These are phyloP conservation scores for Tolypocladium album DNA, from an alignment of 2,329 filamentous ascomycete species.

Conservation along the genomic window DNA sequence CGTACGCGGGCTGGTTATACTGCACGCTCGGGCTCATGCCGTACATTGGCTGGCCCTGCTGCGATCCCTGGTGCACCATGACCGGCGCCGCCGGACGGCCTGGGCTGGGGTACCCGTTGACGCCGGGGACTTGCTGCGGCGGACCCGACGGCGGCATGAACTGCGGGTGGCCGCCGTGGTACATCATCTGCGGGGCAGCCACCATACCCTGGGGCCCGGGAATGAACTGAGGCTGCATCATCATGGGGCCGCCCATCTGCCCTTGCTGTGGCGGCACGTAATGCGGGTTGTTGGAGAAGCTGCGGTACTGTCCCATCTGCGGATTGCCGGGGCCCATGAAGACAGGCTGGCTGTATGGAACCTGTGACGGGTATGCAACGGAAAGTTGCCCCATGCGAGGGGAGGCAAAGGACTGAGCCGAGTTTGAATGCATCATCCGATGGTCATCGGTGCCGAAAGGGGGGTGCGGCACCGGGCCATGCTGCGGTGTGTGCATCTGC, in stretches of 20 bases:
- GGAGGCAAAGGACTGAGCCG: slow-evolving; percentile 75
- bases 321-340: slow-evolving; percentile 60
- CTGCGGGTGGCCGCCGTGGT: slow-evolving; percentile 53
- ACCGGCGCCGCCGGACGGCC: slow-evolving; percentile 68
- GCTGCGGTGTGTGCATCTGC: slow-evolving; percentile 65
- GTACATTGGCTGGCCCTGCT: slow-evolving; percentile 73
- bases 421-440: slow-evolving; percentile 80
- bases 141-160: slow-evolving; percentile 51
- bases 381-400: slow-evolving; percentile 64
- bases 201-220: slow-evolving; percentile 60
- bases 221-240: slow-evolving; percentile 74
- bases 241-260: slow-evolving; percentile 68
- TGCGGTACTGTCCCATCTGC: slow-evolving; percentile 60
- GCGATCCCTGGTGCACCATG: slow-evolving; percentile 92
- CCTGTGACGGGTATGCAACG: slow-evolving; percentile 60
- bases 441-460: slow-evolving; percentile 71
- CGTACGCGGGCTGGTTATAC: slow-evolving; percentile 65
- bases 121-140: slow-evolving; percentile 50
- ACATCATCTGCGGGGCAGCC: slow-evolving; percentile 70
- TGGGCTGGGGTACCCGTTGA: slow-evolving; percentile 80
- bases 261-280: slow-evolving; percentile 61
- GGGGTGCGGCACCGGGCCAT: slow-evolving; percentile 52
- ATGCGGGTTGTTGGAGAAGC: slow-evolving; percentile 58
- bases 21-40: slow-evolving; percentile 67
- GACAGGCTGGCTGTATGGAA: slow-evolving; percentile 62